phyloP scores from a whole-genome alignment of 176 grass and related monocot species.

The Rhipidocladum racemiflorum region DNA sequence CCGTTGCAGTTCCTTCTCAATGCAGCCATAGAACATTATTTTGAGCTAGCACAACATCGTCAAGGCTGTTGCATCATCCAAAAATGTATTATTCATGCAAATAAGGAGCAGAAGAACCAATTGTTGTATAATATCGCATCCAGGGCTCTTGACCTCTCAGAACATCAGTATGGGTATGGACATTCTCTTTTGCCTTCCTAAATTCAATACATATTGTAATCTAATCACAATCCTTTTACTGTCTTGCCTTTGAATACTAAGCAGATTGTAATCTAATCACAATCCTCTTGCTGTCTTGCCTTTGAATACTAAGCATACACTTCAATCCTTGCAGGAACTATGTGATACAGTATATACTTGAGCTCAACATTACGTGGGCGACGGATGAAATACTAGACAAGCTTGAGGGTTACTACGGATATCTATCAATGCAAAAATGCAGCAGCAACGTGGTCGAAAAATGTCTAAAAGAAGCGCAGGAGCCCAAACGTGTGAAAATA shows the following conservation, averaged over 20 bases:
- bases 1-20: conserved; percentile 62
- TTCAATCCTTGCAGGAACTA: conserved; percentile 57
- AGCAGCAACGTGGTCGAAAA: conserved; percentile 81
- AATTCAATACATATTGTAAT: background rate
- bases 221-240: background rate
- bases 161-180: conserved; percentile 70
- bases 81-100: conserved; percentile 59
- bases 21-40: conserved; percentile 41
- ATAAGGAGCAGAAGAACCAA: conserved; percentile 43
- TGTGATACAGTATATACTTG: conserved; percentile 67
- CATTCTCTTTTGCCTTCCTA: background rate
- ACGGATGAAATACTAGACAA: conserved; percentile 51
- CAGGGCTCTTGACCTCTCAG: conserved; percentile 49
- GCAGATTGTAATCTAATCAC: background rate
- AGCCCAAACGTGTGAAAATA: conserved; percentile 31
- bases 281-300: background rate
- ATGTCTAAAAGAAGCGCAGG: conserved; percentile 43
- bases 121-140: conserved; percentile 48
- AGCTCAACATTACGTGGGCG: conserved; percentile 40
- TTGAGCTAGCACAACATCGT: conserved; percentile 66
- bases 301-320: conserved; percentile 4
- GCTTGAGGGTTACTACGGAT: conserved; percentile 34
- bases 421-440: conserved; percentile 68
- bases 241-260: background rate
- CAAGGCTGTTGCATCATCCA: conserved; percentile 83